These are phyloP conservation scores for Aureobasidium pullulans DNA, from an alignment of 2,329 filamentous ascomycete species.

Conservation along the genomic window DNA sequence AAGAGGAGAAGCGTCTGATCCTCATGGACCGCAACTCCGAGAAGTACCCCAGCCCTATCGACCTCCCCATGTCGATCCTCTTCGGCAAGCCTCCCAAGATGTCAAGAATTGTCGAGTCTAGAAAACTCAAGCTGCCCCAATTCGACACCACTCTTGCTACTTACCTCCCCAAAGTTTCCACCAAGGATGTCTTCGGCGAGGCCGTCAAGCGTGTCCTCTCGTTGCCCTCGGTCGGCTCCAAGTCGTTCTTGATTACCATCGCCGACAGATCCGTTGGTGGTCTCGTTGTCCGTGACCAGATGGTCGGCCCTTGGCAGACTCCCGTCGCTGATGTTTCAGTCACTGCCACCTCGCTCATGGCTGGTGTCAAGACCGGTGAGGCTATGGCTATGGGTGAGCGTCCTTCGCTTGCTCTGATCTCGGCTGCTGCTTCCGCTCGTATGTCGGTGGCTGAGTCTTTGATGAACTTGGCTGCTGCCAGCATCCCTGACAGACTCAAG, in stretches of 20 bases:
- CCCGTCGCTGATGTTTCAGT: slow-evolving; percentile 93
- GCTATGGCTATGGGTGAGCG: slow-evolving; percentile 98
- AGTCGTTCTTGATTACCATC: slow-evolving; percentile 95
- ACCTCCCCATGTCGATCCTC: slow-evolving; percentile 79
- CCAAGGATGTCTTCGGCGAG: slow-evolving; percentile 39
- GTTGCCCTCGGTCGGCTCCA: slow-evolving; percentile 87
- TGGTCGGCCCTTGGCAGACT: slow-evolving; percentile 94
- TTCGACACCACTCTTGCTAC: slow-evolving; percentile 70
- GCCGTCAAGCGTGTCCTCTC: slow-evolving; percentile 75
- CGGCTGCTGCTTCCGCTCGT: slow-evolving; percentile 78
- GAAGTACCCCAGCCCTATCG: slow-evolving; percentile 70
- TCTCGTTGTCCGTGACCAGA: slow-evolving; percentile 80
- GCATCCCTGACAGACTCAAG: slow-evolving; percentile 63
- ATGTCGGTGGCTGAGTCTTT: slow-evolving; percentile 95
- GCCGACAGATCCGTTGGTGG: slow-evolving; percentile 89
- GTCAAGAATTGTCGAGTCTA: slow-evolving; percentile 63
- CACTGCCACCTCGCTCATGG: slow-evolving; percentile 71
- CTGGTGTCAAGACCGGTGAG: slow-evolving; percentile 71
- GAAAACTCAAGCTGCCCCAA: slow-evolving; percentile 57
- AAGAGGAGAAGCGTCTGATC: slow-evolving; percentile 65
- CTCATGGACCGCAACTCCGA: slow-evolving; percentile 73
- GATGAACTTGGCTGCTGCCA: slow-evolving; percentile 82
- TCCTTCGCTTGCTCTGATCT: slow-evolving; percentile 81
- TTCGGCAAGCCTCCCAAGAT: slow-evolving; percentile 85
- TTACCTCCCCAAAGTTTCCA: slow-evolving; percentile 49